A percentile compares a stretch with the other conserved stretches of the same genome.
Evolutionary conservation across 108 stramenopile genomes (phyloP).

Genomic region (Cylindrotheca closterium): DNA sequence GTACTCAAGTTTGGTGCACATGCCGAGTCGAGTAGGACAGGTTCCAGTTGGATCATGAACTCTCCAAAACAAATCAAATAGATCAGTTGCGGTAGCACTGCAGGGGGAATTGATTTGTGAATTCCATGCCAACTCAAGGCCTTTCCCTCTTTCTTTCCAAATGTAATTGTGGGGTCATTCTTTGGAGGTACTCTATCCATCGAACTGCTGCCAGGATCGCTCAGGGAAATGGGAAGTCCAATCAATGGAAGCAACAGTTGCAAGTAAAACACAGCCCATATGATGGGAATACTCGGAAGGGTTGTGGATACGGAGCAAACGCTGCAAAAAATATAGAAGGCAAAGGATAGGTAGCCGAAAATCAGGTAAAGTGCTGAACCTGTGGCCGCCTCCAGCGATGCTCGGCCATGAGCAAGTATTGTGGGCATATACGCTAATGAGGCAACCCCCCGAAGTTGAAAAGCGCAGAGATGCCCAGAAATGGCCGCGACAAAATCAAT

Average conservation of each 20-base stretch:
- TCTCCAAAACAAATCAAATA: conserved; percentile 68
- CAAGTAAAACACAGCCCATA: conserved; percentile 66
- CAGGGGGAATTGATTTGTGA: conserved; percentile 57
- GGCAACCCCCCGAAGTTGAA: conserved; percentile 57
- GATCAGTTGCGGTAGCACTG: conserved; percentile 62
- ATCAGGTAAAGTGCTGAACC: conserved; percentile 58
- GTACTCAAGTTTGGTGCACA: conserved; percentile 15
- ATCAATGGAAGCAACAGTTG: conserved; percentile 64
- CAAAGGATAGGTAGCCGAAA: conserved; percentile 52
- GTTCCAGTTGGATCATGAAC: conserved; percentile 43
- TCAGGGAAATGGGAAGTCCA: conserved; percentile 65
- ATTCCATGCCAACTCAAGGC: conserved; percentile 38
- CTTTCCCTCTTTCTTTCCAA: conserved; percentile 57
- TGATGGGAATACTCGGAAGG: conserved; percentile 53
- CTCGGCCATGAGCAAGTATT: conserved; percentile 75
- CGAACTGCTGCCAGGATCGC: conserved; percentile 46
- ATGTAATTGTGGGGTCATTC: conserved; percentile 67
- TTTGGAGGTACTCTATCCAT: conserved; percentile 84
- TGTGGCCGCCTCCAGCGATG: conserved; percentile 63
- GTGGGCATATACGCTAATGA: conserved; percentile 62
- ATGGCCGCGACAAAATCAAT: conserved; percentile 71
- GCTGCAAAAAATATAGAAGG: conserved; percentile 58
- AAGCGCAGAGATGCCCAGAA: conserved; percentile 67
- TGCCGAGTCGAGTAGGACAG: conserved; percentile 13
- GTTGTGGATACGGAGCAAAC: conserved; percentile 57